phyloP scores from a whole-genome alignment of 2,329 filamentous ascomycete genomes.

The Nemania abortiva region DNA sequence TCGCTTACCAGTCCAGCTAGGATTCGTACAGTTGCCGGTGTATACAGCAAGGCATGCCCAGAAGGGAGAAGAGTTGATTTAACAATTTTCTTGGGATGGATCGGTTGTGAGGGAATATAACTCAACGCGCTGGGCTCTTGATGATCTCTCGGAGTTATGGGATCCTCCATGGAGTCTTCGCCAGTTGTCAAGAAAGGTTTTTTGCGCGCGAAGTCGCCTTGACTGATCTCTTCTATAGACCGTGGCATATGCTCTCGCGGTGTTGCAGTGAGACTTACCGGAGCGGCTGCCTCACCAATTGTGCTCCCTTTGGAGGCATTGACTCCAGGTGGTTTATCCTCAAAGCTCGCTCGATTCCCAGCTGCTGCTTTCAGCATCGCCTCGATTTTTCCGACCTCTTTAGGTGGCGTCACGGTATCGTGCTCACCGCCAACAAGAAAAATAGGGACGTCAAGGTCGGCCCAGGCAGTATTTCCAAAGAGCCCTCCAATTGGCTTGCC shows the following conservation, averaged over 20 bases:
- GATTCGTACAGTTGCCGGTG: constrained; percentile 78
- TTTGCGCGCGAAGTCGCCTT: constrained; percentile 54
- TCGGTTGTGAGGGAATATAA: constrained; percentile 61
- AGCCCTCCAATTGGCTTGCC: constrained; percentile 71
- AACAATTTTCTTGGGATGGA: constrained; percentile 66
- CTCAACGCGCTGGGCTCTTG: constrained; percentile 48
- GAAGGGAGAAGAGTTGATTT: constrained; percentile 78
- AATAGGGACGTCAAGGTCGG: constrained; percentile 76
- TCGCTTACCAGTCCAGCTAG: constrained; percentile 85
- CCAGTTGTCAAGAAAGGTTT: constrained; percentile 40
- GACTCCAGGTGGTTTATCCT: constrained; percentile 20
- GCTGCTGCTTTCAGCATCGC: constrained; percentile 51
- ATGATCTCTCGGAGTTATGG: constrained; percentile 63
- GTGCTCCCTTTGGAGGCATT: constrained; percentile 47
- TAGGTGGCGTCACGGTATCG: constrained; percentile 80
- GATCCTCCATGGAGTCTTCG: constrained; percentile 53
- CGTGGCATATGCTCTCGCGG: constrained; percentile 52
- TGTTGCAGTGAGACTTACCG: constrained; percentile 55
- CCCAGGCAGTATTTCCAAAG: constrained; percentile 78
- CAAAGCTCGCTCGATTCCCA: constrained; percentile 13
- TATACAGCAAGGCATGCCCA: constrained; percentile 88
- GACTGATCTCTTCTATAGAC: constrained; percentile 55
- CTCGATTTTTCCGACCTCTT: constrained; percentile 76
- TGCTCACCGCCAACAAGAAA: constrained; percentile 82
- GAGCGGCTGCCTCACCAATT: constrained; percentile 63